A percentile compares a stretch with the other conserved stretches of the same genome.
phyloP scores from a whole-genome alignment of 2,329 filamentous ascomycete species.

The Diplodia sapinea region DNA sequence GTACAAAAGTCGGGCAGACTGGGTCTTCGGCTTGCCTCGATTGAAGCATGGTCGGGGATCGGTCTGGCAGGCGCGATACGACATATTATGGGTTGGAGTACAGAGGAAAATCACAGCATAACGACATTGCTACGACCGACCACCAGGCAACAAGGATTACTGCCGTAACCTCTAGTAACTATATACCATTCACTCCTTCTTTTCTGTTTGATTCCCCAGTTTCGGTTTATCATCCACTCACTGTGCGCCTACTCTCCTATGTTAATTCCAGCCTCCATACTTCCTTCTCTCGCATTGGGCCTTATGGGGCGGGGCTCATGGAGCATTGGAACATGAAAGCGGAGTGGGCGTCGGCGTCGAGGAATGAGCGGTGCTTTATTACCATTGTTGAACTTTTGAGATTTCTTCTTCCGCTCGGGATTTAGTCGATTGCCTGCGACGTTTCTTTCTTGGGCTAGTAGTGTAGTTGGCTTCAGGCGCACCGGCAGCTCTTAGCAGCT shows the following conservation, averaged over 20 bases:
- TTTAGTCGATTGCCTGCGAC: slow-evolving; percentile 1
- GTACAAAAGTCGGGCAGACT: slow-evolving; percentile 16
- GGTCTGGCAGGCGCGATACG: slow-evolving; percentile 7
- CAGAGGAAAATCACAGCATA: slow-evolving; percentile 27
- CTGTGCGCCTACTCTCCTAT: slow-evolving; percentile 27
- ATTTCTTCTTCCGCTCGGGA: neutral
- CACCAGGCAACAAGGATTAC: slow-evolving; percentile 24
- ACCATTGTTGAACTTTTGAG: slow-evolving; percentile 12
- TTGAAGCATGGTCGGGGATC: slow-evolving; percentile 5
- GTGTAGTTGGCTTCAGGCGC: slow-evolving; percentile 19
- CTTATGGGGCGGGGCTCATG: slow-evolving; percentile 12
- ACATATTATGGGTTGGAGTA: slow-evolving; percentile 14
- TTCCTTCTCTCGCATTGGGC: slow-evolving; percentile 27
- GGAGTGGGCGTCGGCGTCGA: slow-evolving; percentile 30
- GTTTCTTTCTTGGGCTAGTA: slow-evolving; percentile 23
- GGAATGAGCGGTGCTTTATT: slow-evolving; percentile 19
- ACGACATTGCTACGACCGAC: slow-evolving; percentile 29
- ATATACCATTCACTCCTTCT: slow-evolving; percentile 29
- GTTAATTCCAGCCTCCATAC: slow-evolving; percentile 23
- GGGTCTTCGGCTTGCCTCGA: neutral
- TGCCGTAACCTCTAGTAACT: slow-evolving; percentile 29
- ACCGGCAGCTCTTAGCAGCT: slow-evolving; percentile 2
- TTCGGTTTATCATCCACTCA: slow-evolving; percentile 16
- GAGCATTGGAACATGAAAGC: slow-evolving; percentile 29
- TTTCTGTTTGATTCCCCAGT: slow-evolving; percentile 20